These are phyloP conservation scores for Paralagenidium karlingii DNA, from an alignment of 352 stramenopile species.

Conservation along the genomic window DNA sequence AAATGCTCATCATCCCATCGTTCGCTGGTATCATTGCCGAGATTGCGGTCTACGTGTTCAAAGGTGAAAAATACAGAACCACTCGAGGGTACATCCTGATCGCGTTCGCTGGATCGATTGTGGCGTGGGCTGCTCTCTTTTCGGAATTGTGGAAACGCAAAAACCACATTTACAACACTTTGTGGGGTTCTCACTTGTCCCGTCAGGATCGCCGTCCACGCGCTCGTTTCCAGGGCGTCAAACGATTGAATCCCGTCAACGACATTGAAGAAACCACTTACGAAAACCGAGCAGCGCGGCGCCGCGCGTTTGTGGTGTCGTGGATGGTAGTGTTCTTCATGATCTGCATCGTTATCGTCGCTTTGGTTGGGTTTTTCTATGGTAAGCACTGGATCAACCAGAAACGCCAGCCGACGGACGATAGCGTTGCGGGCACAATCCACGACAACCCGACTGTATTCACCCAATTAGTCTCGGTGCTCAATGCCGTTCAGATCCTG, in stretches of 20 bases:
- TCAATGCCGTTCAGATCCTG: constrained; percentile 85
- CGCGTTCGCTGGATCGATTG: constrained; percentile 70
- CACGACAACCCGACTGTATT: constrained; percentile 7
- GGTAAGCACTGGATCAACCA: constrained; percentile 63
- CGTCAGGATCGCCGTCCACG: constrained; percentile 61
- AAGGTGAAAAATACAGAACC: constrained; percentile 12
- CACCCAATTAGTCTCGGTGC: constrained; percentile 35
- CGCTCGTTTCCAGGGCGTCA: constrained; percentile 74
- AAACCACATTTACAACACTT: constrained; percentile 64
- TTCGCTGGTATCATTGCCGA: constrained; percentile 65
- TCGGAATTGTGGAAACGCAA: constrained; percentile 84
- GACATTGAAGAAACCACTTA: constrained; percentile 52
- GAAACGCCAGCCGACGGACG: constrained; percentile 20
- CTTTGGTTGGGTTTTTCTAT: constrained; percentile 53
- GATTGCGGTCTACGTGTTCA: constrained; percentile 25
- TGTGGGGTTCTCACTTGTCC: constrained; percentile 74
- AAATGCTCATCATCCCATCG: constrained; percentile 77
- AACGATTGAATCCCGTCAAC: constrained; percentile 52
- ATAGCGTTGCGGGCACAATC: constrained; percentile 8
- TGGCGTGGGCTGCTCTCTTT: constrained; percentile 82
- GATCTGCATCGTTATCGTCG: constrained; percentile 56
- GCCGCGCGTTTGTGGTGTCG: constrained; percentile 38
- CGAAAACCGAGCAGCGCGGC: constrained; percentile 41
- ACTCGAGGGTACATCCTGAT: constrained; percentile 63
- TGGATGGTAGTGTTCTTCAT: constrained; percentile 57